These are phyloP conservation scores for Mycosarcoma mackinlayi DNA, from an alignment of 1,284 basidiomycete species.

Conservation along the genomic window DNA sequence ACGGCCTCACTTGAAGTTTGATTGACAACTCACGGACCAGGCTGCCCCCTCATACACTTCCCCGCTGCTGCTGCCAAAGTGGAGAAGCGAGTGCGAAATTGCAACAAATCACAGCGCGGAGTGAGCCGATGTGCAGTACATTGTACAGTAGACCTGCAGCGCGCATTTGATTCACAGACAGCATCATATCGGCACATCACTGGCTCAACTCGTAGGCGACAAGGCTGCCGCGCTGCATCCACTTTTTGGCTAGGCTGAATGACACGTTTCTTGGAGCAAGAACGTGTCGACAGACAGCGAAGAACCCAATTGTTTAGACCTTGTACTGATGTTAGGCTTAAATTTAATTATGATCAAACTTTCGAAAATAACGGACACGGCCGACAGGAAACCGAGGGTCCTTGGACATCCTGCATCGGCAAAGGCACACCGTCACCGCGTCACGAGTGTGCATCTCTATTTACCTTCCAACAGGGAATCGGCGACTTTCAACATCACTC, in stretches of 20 bases:
- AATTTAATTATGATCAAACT: too few relatives aligned
- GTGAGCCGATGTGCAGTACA: not conserved
- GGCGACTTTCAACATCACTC: not conserved
- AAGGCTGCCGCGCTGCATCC: not conserved
- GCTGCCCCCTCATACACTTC: not conserved
- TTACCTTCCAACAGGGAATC: not conserved
- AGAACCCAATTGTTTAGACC: too few relatives aligned
- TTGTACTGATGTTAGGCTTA: too few relatives aligned
- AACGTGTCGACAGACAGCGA: too few relatives aligned
- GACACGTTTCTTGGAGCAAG: too few relatives aligned
- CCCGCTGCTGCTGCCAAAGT: not conserved
- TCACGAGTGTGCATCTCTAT: not conserved
- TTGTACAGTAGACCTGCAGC: too few relatives aligned
- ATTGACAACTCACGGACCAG: not conserved
- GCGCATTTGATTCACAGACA: not conserved
- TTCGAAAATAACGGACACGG: too few relatives aligned
- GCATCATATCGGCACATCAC: not conserved
- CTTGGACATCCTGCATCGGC: too few relatives aligned
- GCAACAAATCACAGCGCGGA: not conserved
- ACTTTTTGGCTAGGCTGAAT: too few relatives aligned
- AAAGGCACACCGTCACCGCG: not conserved
- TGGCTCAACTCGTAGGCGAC: conserved; percentile 1
- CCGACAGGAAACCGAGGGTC: too few relatives aligned
- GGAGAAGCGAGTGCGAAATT: not conserved
- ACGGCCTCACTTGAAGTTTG: too few relatives aligned